Evolutionary conservation across 192 early-diverging fungal genomes (phyloP).

Genomic region (Backusella australiensis): DNA sequence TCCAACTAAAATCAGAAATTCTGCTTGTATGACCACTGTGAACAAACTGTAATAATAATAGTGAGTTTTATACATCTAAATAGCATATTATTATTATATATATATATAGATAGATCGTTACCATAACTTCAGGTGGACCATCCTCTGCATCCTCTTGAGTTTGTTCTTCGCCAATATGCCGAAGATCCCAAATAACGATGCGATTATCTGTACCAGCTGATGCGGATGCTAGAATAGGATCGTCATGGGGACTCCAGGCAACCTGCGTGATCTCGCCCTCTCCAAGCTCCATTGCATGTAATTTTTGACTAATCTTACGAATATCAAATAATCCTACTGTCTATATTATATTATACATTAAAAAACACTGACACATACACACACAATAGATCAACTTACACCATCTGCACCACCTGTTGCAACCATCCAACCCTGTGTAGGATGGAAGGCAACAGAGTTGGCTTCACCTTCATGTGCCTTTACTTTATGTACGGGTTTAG

Average conservation of each 20-base stretch:
- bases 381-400: conserved; percentile 33
- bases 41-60: conserved; percentile 67
- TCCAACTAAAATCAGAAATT: conserved; percentile 95
- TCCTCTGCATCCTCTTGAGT: conserved; percentile 98
- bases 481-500: conserved; percentile 70
- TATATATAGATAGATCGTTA: conserved; percentile 25
- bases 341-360: conserved; percentile 27
- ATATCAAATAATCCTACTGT: conserved; percentile 95
- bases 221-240: conserved; percentile 88
- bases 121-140: conserved; percentile 95
- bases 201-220: conserved; percentile 87
- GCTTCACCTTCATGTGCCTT: conserved; percentile 92
- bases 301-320: conserved; percentile 80
- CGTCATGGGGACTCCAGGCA: conserved; percentile 89
- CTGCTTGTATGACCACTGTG: conserved; percentile 97
- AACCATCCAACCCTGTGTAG: conserved; percentile 82
- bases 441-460: conserved; percentile 95
- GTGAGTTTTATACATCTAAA: background rate
- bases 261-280: conserved; percentile 92
- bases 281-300: conserved; percentile 90
- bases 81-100: no score
- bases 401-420: conserved; percentile 94
- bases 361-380: background rate
- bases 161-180: conserved; percentile 96
- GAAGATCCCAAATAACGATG: conserved; percentile 94